A percentile compares a stretch with the other conserved stretches of the same genome.
These are phyloP conservation scores for Geotrichum ghanense DNA, from an alignment of 805 yeast species.

Conservation along the genomic window DNA sequence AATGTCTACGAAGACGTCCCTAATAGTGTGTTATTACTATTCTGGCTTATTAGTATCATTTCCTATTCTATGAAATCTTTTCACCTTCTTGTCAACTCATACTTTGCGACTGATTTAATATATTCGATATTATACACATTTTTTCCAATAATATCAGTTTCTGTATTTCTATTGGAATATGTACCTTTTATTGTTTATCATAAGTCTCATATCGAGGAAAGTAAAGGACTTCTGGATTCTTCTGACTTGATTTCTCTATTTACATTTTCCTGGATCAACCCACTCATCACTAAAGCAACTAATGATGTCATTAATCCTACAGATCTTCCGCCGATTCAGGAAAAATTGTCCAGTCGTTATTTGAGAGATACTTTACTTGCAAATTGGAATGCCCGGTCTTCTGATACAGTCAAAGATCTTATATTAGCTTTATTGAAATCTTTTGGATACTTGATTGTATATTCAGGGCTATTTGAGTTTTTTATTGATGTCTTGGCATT, in stretches of 20 bases:
- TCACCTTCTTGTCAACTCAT: constrained; percentile 2
- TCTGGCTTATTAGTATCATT: constrained; percentile 10
- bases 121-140: constrained; percentile 4
- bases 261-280: constrained; percentile 51
- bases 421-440: constrained; percentile 22
- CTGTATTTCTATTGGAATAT: constrained; percentile 6
- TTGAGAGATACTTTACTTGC: constrained; percentile 7
- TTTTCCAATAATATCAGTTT: constrained; percentile 2
- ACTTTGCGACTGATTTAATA: constrained; percentile 2
- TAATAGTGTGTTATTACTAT: constrained; percentile 9
- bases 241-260: constrained; percentile 42
- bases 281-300: constrained; percentile 42
- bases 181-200: constrained; percentile 4
- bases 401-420: constrained; percentile 13
- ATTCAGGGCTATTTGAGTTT: constrained; percentile 35
- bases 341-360: constrained; percentile 24
- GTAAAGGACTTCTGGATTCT: constrained; percentile 20
- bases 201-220: constrained; percentile 2
- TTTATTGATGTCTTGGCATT: constrained; percentile 63
- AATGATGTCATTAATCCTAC: constrained; percentile 30
- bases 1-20: constrained; percentile 9
- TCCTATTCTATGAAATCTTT: constrained; percentile 11
- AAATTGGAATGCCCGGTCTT: constrained; percentile 15
- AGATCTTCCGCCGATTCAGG: constrained; percentile 24
- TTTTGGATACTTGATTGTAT: constrained; percentile 30